Evolutionary conservation across 164 flowering plant species (phyloP).

Genomic region (Macadamia tetraphylla): DNA sequence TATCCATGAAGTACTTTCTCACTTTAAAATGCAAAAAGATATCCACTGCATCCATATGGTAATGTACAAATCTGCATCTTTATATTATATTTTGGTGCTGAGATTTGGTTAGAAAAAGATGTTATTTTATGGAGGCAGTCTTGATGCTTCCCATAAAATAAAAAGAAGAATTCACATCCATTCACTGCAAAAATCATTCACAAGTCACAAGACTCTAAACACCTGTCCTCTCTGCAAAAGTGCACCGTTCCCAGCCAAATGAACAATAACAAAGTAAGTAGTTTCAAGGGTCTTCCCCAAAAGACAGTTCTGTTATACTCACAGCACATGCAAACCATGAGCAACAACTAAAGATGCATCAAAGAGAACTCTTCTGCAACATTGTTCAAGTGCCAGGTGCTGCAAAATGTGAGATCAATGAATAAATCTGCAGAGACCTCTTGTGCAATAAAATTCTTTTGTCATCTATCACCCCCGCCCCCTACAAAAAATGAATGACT

Average conservation of each 20-base stretch:
- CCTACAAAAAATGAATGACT: too few relatives aligned
- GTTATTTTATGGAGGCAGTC: constrained; percentile 1
- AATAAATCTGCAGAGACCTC: not conserved
- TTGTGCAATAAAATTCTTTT: too few relatives aligned
- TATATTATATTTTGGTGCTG: constrained; percentile 6
- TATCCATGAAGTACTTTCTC: not conserved
- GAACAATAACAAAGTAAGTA: not conserved
- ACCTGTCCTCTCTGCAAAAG: not conserved
- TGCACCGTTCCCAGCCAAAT: not conserved
- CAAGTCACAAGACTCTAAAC: too few relatives aligned
- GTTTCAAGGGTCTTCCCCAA: not conserved
- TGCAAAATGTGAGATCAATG: not conserved
- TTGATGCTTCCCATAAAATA: not conserved
- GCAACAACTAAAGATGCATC: not conserved
- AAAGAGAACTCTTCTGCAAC: not conserved
- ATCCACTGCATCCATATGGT: not conserved
- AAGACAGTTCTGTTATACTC: not conserved
- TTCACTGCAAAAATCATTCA: too few relatives aligned
- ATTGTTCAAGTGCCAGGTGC: constrained; percentile 1
- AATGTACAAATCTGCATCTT: constrained; percentile 5
- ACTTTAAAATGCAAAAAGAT: constrained; percentile 1
- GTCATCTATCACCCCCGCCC: too few relatives aligned
- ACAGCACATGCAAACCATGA: not conserved
- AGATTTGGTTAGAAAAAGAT: constrained; percentile 7
- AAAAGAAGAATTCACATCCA: not conserved